phyloP scores from a whole-genome alignment of 1,284 basidiomycete species.

The Pisolithus thermaeus region DNA sequence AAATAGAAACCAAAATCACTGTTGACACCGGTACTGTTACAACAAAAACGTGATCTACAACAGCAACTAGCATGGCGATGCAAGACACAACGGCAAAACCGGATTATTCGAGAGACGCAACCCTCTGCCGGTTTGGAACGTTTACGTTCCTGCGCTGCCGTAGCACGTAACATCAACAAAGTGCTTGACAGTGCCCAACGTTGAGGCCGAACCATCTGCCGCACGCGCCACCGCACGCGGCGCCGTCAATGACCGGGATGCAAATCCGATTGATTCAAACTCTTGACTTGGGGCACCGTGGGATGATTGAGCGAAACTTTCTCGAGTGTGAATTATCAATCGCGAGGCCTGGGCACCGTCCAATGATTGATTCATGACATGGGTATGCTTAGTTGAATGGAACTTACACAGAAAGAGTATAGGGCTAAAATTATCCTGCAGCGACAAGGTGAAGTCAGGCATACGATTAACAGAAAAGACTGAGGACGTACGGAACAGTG shows the following conservation, averaged over 20 bases:
- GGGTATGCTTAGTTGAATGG: too few species aligned
- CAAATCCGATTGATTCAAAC: not conserved
- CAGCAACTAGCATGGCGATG: too few species aligned
- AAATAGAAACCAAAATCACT: too few species aligned
- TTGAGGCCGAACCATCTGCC: not conserved
- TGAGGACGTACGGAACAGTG: not conserved
- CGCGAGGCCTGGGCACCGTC: not conserved
- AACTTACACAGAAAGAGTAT: too few species aligned
- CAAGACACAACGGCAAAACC: too few species aligned
- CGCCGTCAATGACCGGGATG: not conserved
- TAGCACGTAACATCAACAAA: too few species aligned
- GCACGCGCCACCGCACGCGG: not conserved
- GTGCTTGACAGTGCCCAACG: too few species aligned
- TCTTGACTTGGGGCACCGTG: not conserved
- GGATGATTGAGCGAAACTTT: not conserved
- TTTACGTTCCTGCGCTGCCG: too few species aligned
- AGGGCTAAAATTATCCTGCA: not conserved
- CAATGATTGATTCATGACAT: not conserved
- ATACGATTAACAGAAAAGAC: not conserved
- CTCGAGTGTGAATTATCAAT: not conserved
- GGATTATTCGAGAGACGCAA: too few species aligned
- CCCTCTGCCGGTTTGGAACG: too few species aligned
- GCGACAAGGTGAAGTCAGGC: not conserved
- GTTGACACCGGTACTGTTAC: too few species aligned
- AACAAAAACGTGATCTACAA: too few species aligned